Percentiles rank a stretch among this genome's conserved stretches.
Conservation (phyloP, 1,284 basidiomycete species). For the Butyriboletus appendiculatus region DNA sequence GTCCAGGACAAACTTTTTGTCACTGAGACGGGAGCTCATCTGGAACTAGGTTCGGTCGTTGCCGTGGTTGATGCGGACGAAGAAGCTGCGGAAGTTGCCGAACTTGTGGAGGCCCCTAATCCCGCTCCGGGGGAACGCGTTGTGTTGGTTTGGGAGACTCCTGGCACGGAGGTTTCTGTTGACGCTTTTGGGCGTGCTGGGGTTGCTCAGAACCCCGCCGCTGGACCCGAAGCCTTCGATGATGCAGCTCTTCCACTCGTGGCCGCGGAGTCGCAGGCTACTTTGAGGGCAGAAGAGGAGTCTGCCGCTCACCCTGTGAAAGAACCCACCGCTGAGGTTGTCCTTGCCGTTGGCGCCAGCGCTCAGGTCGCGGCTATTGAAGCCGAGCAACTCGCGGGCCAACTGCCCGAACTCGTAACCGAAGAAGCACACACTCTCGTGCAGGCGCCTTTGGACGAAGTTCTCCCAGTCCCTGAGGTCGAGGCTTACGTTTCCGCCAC, state of each 20-base stretch:
- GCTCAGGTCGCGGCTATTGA: background rate
- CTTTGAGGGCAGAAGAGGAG: background rate
- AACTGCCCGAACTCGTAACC: background rate
- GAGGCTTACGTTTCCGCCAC: background rate
- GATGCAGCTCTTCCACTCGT: slow-evolving; percentile 2
- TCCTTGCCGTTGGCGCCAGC: background rate
- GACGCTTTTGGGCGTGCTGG: slow-evolving; percentile 12
- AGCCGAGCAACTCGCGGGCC: slow-evolving; percentile 11
- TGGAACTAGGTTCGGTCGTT: slow-evolving; percentile 8
- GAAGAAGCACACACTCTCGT: slow-evolving; percentile 3
- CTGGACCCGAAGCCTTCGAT: background rate
- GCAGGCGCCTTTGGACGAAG: background rate
- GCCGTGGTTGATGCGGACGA: slow-evolving; percentile 10
- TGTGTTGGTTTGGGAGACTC: slow-evolving; percentile 40
- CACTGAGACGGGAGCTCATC: slow-evolving; percentile 17
- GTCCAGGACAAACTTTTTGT: slow-evolving; percentile 1
- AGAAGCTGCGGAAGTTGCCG: slow-evolving; percentile 15
- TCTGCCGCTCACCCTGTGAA: background rate
- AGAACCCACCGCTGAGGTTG: background rate
- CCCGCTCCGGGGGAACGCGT: slow-evolving; percentile 39
- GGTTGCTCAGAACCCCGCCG: slow-evolving; percentile 1
- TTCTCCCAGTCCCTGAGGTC: background rate
- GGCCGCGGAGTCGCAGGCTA: slow-evolving; percentile 7
- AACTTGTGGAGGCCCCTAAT: slow-evolving; percentile 18
- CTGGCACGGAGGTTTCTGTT: slow-evolving; percentile 39